Conservation (phyloP, 2,329 filamentous ascomycete species). For the Cladosporium sp. region DNA sequence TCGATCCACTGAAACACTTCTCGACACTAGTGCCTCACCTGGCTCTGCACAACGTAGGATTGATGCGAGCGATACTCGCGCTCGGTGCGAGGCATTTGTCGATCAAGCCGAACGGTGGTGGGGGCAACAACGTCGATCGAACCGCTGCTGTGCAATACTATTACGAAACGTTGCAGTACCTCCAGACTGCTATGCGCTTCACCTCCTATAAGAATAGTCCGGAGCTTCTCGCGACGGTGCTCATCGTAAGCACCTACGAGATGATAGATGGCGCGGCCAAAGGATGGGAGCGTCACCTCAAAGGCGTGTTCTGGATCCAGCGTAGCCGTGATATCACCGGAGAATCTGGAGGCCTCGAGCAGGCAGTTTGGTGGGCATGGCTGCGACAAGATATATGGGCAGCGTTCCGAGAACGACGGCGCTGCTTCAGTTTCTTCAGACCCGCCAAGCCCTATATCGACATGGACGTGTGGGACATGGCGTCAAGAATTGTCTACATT, state of each 20-base stretch:
- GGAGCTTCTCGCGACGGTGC: conserved; percentile 53
- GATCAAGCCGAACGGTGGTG: conserved; percentile 27
- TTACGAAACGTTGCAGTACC: conserved; percentile 56
- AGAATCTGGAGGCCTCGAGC: conserved; percentile 50
- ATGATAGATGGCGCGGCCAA: conserved; percentile 56
- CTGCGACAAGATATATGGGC: conserved; percentile 61
- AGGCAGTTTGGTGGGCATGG: conserved; percentile 56
- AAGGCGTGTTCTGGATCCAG: conserved; percentile 62
- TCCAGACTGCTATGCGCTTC: conserved; percentile 54
- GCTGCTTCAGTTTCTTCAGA: conserved; percentile 53
- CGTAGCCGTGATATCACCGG: conserved; percentile 57
- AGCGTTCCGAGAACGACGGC: conserved; percentile 53
- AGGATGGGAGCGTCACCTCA: conserved; percentile 57
- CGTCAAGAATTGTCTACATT: conserved; percentile 48
- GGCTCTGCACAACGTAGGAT: conserved; percentile 48
- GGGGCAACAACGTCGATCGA: conserved; percentile 25
- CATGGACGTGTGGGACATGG: conserved; percentile 50
- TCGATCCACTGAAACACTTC: conserved; percentile 38
- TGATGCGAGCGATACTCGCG: conserved; percentile 54
- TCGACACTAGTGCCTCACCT: conserved; percentile 33
- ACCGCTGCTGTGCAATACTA: conserved; percentile 48
- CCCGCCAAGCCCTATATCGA: conserved; percentile 45
- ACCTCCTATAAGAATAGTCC: conserved; percentile 51
- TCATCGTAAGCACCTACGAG: conserved; percentile 58
- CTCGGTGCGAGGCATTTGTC: conserved; percentile 49